Evolutionary conservation across 257 asterid genomes (phyloP), one percentile per base, ranked within the genome.

Genomic region (Hygrophila difformis): DNA sequence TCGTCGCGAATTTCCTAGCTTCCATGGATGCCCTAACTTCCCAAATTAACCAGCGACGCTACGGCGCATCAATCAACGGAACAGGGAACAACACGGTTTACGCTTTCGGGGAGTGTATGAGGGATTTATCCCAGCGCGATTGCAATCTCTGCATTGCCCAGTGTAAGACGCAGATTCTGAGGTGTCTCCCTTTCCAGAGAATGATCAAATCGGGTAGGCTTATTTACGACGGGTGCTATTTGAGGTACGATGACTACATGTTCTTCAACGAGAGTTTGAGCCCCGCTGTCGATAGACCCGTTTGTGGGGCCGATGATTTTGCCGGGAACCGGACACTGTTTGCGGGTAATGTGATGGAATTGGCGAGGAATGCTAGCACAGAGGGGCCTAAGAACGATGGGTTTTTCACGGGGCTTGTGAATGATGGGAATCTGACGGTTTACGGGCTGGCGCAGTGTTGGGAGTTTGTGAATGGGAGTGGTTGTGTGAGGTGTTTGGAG

Each of bases 401-500:
- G 21, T 82, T 71, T 36, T 77, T 66, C 24, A 76, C 71, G 0
- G 81, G 73, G 29, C 50, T 8, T 12, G 75, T 65, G 34, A 49
- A 15, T 17, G 49, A 21, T 44, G 83, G 78, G 67, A 77, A 69
- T 52, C 57, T 71, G 69, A 69, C 72, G 0, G 91, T 82, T 55
- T 79, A 68, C 29, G 94, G 91, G 3, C 45, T 82, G 75, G 84
- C 84, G 55, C 94, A 82, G 57, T 82, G 91, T 61, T 82, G 94
- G 94, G 77, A 76, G 61, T 42, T 61, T 46, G 79, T 82, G 52
- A 73, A 57, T 29, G 66, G 72, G 56, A 57, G 60, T 35, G 75
- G 34, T 28, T 79, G 94, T 65, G 49, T 34, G 34, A 29, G n/a
- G 3, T 82, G 91, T 59, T 68, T 82, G 71, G 57, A 53, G 13